Evolutionary conservation across 179 eudicot genomes (phyloP).

Genomic region (Drosera spatulata): DNA sequence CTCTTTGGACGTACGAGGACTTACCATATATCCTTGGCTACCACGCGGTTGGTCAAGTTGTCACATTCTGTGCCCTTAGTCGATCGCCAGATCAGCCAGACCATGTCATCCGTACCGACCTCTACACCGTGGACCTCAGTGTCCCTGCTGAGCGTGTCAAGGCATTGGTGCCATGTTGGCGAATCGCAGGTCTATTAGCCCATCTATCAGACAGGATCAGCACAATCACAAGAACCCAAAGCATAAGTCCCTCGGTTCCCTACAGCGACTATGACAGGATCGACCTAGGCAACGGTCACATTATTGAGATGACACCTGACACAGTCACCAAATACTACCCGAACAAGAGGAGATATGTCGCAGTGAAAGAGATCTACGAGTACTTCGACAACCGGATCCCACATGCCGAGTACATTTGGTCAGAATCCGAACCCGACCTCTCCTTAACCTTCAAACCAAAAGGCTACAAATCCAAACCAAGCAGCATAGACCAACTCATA

Average conservation of each 20-base stretch:
- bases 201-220: constrained; percentile 35
- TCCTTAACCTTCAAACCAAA: constrained; percentile 48
- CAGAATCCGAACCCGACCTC: constrained; percentile 32
- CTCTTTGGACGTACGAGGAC: constrained; percentile 52
- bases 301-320: constrained; percentile 49
- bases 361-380: constrained; percentile 55
- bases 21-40: constrained; percentile 68
- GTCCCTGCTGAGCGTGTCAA: constrained; percentile 48
- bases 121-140: constrained; percentile 45
- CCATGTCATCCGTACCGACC: constrained; percentile 41
- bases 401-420: constrained; percentile 30
- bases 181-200: constrained; percentile 58
- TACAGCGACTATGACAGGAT: constrained; percentile 44
- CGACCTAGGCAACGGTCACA: constrained; percentile 31
- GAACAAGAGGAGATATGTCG: constrained; percentile 37
- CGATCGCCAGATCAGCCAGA: constrained; percentile 18
- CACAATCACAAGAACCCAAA: no score
- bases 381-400: constrained; percentile 49
- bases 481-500: constrained; percentile 30
- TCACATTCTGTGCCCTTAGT: constrained; percentile 68
- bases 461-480: constrained; percentile 43
- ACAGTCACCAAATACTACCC: constrained; percentile 32
- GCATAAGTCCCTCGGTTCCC: neutral
- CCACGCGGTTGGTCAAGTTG: constrained; percentile 47
- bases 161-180: constrained; percentile 66